A percentile compares a stretch with the other conserved stretches of the same genome.
These are phyloP conservation scores for Lecanicillium sp. DNA, from an alignment of 2,329 filamentous ascomycete species.

Conservation along the genomic window DNA sequence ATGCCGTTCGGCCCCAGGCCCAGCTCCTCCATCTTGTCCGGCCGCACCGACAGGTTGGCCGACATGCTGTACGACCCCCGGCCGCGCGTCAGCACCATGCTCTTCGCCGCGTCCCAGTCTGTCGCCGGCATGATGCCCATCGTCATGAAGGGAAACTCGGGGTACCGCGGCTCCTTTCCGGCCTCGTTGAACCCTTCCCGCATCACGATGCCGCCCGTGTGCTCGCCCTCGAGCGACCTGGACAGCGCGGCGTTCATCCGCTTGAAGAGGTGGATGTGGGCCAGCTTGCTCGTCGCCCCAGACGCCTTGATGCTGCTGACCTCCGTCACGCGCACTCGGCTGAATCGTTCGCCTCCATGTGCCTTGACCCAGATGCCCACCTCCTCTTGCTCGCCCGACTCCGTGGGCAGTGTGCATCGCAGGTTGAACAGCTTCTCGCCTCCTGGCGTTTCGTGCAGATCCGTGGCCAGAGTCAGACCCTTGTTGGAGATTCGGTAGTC, in stretches of 20 bases:
- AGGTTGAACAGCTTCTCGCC: conserved; percentile 4
- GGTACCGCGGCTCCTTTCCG: neutral
- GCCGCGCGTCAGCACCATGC: conserved; percentile 7
- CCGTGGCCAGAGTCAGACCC: conserved; percentile 5
- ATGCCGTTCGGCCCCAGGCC: neutral
- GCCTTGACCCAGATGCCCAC: conserved; percentile 8
- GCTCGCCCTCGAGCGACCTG: conserved; percentile 5
- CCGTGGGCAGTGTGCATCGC: conserved; percentile 2
- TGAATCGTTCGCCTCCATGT: conserved; percentile 6
- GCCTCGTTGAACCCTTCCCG: conserved; percentile 6
- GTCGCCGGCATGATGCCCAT: conserved; percentile 1
- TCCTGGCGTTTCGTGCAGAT: neutral
- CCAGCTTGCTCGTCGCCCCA: neutral
- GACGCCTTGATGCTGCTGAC: neutral
- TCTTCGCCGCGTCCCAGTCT: conserved; percentile 7
- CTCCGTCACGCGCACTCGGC: conserved; percentile 3
- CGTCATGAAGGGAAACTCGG: conserved; percentile 6
- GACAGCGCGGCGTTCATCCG: neutral
- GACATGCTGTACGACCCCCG: conserved; percentile 3
- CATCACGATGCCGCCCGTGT: conserved; percentile 8
- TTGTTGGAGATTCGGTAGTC: conserved; percentile 8
- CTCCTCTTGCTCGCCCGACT: neutral
- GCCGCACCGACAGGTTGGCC: neutral
- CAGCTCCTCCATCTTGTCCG: neutral
- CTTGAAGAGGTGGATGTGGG: conserved; percentile 4